phyloP scores from a whole-genome alignment of 2,329 filamentous ascomycete species.

The Helminthosporium solani region DNA sequence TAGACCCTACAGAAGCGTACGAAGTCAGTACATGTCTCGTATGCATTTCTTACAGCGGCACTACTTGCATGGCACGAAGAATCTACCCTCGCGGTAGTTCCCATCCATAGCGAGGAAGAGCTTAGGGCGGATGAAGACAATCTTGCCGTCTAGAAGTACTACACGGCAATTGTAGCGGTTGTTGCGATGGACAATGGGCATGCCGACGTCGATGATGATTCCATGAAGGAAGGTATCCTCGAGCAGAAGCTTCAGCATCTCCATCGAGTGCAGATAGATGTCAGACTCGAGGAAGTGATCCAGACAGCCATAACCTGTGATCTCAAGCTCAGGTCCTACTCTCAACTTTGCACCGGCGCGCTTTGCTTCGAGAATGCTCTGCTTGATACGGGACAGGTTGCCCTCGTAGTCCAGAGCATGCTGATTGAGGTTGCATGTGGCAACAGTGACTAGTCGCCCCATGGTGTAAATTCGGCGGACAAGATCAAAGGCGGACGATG shows the following conservation, averaged over 20 bases:
- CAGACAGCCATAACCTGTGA: conserved; percentile 41
- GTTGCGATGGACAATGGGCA: conserved; percentile 21
- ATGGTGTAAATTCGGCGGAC: too few relatives aligned
- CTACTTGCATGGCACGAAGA: conserved; percentile 33
- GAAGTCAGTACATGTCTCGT: too few relatives aligned
- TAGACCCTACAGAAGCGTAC: too few relatives aligned
- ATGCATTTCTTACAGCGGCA: too few relatives aligned
- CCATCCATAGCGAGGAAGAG: conserved; percentile 71
- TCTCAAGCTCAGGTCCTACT: conserved; percentile 52
- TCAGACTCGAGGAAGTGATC: conserved; percentile 60
- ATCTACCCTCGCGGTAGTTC: too few relatives aligned
- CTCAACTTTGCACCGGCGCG: conserved; percentile 56
- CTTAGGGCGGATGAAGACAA: conserved; percentile 72
- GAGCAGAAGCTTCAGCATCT: conserved; percentile 63
- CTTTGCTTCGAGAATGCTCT: conserved; percentile 60
- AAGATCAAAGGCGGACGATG: too few relatives aligned
- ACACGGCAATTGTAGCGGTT: conserved; percentile 51
- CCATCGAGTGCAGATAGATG: conserved; percentile 45
- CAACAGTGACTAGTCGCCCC: conserved; percentile 24
- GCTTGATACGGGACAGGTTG: conserved; percentile 56
- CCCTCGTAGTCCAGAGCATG: conserved; percentile 9
- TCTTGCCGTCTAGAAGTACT: conserved; percentile 65
- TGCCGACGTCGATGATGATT: conserved; percentile 48
- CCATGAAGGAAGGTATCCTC: conserved; percentile 60
- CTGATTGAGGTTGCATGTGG: conserved; percentile 32